These are phyloP conservation scores for Amanita exitialis DNA, from an alignment of 768 basidiomycete genomes.

Conservation along the genomic window DNA sequence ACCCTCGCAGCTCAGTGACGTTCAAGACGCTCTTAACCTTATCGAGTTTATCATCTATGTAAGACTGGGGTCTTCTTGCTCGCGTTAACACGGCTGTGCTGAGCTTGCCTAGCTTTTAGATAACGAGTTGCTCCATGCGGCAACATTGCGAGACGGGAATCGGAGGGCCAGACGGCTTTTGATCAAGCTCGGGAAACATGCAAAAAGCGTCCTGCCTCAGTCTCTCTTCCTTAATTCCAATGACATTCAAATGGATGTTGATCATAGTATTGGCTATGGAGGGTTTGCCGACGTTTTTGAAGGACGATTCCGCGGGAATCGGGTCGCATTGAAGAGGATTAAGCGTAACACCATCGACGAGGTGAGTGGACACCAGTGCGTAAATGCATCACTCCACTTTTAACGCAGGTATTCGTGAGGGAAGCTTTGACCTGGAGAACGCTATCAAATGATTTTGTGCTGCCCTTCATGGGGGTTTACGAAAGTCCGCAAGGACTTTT, in stretches of 20 bases:
- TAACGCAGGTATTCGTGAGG: not conserved
- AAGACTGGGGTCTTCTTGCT: not conserved
- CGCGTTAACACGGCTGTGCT: not conserved
- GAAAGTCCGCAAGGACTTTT: not conserved
- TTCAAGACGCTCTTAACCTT: not conserved
- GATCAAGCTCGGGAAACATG: not conserved
- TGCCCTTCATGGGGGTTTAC: not conserved
- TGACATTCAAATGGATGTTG: not conserved
- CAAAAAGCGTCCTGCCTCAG: not conserved
- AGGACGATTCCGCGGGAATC: not conserved
- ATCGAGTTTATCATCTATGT: not conserved
- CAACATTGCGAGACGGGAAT: not conserved
- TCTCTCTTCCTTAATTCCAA: not conserved
- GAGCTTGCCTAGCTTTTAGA: not conserved
- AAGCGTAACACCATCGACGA: not conserved
- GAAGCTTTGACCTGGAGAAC: constrained; percentile 3
- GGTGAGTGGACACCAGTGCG: not conserved
- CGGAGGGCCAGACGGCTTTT: not conserved
- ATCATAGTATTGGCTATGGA: not conserved
- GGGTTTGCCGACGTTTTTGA: not conserved
- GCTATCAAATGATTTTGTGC: not conserved
- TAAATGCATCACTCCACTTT: not conserved
- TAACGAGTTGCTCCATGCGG: not conserved
- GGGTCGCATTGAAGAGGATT: not conserved
- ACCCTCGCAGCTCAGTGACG: not conserved